These are phyloP conservation scores for Hondaea fermentalgiana DNA, from an alignment of 108 stramenopile species.

Conservation along the genomic window DNA sequence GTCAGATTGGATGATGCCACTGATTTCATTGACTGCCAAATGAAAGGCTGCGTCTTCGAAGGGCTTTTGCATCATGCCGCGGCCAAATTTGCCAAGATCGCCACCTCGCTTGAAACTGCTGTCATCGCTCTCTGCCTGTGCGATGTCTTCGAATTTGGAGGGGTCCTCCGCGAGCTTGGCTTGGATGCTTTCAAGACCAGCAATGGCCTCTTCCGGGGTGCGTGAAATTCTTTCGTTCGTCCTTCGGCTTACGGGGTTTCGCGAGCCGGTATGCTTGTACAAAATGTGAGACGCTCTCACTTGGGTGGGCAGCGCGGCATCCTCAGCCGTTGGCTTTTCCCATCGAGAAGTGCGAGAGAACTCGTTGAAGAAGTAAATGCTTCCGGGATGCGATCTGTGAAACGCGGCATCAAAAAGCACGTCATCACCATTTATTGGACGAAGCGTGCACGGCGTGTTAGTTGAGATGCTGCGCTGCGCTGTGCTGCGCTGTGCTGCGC, in stretches of 20 bases:
- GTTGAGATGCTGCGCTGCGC: too few species aligned
- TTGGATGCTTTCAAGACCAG: slow-evolving; percentile 46
- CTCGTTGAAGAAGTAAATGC: slow-evolving; percentile 8
- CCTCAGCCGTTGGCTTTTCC: not conserved
- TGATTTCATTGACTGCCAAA: slow-evolving; percentile 37
- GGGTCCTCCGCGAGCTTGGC: slow-evolving; percentile 18
- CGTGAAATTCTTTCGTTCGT: slow-evolving; percentile 59
- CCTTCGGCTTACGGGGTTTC: slow-evolving; percentile 69
- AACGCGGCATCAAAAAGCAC: too few species aligned
- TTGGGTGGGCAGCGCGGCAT: not conserved
- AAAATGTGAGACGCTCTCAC: slow-evolving; percentile 68
- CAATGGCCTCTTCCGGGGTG: slow-evolving; percentile 61
- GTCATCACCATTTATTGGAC: too few species aligned
- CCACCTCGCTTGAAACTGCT: slow-evolving; percentile 35
- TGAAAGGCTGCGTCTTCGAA: slow-evolving; percentile 88
- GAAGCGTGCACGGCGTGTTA: too few species aligned
- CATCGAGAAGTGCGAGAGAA: not conserved
- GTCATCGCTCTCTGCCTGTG: slow-evolving; percentile 38
- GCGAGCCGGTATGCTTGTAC: slow-evolving; percentile 82
- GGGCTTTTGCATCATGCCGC: slow-evolving; percentile 71
- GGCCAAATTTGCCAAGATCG: slow-evolving; percentile 49
- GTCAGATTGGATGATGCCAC: slow-evolving; percentile 76
- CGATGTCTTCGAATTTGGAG: slow-evolving; percentile 26
- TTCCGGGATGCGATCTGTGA: not conserved
- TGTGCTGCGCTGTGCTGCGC: too few species aligned